phyloP scores from a whole-genome alignment of 164 flowering plant species.

The Umbellularia californica region DNA sequence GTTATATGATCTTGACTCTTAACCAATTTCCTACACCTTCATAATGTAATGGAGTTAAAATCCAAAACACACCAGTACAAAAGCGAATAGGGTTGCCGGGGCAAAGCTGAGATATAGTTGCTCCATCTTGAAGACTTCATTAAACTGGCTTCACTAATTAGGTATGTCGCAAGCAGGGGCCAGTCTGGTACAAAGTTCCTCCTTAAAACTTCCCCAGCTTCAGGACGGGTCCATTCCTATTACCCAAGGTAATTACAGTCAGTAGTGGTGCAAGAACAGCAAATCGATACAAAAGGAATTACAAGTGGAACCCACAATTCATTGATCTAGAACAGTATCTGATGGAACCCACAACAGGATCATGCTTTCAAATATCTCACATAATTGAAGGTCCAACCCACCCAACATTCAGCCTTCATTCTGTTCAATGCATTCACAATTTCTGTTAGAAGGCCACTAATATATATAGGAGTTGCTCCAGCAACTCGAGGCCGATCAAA shows the following conservation, averaged over 20 bases:
- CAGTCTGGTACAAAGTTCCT: slow-evolving; percentile 79
- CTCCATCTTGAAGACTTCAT: slow-evolving; percentile 76
- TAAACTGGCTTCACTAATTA: slow-evolving; percentile 87
- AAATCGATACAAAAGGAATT: no score
- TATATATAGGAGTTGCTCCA: neutral
- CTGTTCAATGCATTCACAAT: no score
- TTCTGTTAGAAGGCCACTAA: no score
- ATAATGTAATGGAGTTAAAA: neutral
- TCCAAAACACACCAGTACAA: slow-evolving; percentile 60
- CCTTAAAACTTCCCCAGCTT: slow-evolving; percentile 77
- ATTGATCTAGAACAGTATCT: neutral
- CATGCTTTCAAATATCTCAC: neutral
- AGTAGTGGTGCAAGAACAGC: neutral
- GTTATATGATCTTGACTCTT: neutral
- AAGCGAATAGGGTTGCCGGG: slow-evolving; percentile 92
- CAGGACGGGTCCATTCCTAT: slow-evolving; percentile 77
- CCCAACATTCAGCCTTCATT: neutral
- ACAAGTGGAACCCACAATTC: neutral
- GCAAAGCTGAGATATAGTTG: slow-evolving; percentile 87
- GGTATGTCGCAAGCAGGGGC: slow-evolving; percentile 90
- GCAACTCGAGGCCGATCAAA: neutral
- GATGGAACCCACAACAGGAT: neutral
- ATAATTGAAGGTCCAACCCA: neutral
- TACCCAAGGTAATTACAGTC: slow-evolving; percentile 9
- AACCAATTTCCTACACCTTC: neutral